These are phyloP conservation scores for Penicillium subrubescens DNA, from an alignment of 495 filamentous ascomycete species.

Conservation along the genomic window DNA sequence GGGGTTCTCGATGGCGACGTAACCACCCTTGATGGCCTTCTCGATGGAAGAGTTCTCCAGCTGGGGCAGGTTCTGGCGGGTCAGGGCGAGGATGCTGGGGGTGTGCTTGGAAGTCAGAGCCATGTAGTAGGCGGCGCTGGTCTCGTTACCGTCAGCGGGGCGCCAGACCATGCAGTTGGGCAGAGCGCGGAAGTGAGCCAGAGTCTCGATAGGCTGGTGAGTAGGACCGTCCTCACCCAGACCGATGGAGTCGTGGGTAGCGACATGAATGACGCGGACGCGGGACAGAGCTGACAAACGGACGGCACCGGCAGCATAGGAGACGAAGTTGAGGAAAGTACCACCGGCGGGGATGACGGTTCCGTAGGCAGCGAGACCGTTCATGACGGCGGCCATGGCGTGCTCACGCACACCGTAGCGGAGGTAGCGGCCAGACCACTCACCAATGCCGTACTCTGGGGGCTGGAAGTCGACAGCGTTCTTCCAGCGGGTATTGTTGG, in stretches of 20 bases:
- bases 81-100: constrained; percentile 89
- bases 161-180: constrained; percentile 99
- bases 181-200: constrained; percentile 97
- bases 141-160: constrained; percentile 98
- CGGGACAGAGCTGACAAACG: constrained; percentile 92
- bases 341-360: constrained; percentile 91
- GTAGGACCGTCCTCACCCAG: constrained; percentile 98
- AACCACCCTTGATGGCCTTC: constrained; percentile 89
- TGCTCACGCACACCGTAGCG: constrained; percentile 98
- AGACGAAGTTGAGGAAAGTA: constrained; percentile 99
- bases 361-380: constrained; percentile 94
- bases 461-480: constrained; percentile 97
- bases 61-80: constrained; percentile 97
- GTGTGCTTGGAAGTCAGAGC: constrained; percentile 89
- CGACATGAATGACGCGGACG: constrained; percentile 91
- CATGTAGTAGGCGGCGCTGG: constrained; percentile 95
- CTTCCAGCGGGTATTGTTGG: constrained; percentile 99
- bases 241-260: constrained; percentile 99
- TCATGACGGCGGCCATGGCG: constrained; percentile 97
- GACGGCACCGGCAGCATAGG: constrained; percentile 93
- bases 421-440: constrained; percentile 90
- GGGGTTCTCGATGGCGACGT: constrained; percentile 82
- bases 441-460: constrained; percentile 77
- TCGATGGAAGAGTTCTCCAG: constrained; percentile 90
- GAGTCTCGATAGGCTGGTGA: constrained; percentile 99